Conservation (phyloP, 164 flowering plant species). For the Litsea cubeba region DNA sequence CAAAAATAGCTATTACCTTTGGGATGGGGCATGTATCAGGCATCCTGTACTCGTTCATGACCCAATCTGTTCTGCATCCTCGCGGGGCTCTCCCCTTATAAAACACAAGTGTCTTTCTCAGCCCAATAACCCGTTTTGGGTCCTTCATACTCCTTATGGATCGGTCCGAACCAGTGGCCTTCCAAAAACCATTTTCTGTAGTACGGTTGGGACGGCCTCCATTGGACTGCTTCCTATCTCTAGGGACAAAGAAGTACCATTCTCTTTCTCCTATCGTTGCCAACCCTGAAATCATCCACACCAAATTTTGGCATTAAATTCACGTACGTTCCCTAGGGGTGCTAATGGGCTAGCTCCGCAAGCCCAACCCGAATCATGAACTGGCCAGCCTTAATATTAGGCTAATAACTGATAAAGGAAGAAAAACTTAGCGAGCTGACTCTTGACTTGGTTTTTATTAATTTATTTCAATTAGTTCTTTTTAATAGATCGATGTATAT, state of each 20-base stretch:
- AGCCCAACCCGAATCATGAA: too few species aligned
- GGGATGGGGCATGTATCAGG: slow-evolving; percentile 18
- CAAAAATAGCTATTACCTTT: slow-evolving; percentile 18
- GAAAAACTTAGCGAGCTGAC: too few species aligned
- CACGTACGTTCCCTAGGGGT: background rate
- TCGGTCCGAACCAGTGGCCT: slow-evolving; percentile 93
- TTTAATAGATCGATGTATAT: too few species aligned
- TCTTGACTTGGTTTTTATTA: too few species aligned
- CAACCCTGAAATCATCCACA: slow-evolving; percentile 38
- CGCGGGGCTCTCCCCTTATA: slow-evolving; percentile 81
- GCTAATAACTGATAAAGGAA: too few species aligned
- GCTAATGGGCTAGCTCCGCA: too few species aligned
- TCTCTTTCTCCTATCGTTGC: slow-evolving; percentile 89
- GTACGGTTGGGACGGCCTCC: slow-evolving; percentile 94
- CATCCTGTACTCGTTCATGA: slow-evolving; percentile 79
- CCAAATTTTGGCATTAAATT: background rate
- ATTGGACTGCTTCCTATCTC: slow-evolving; percentile 66
- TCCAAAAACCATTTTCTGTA: slow-evolving; percentile 83
- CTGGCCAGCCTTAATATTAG: too few species aligned
- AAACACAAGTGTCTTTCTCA: slow-evolving; percentile 85
- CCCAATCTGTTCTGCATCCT: slow-evolving; percentile 87
- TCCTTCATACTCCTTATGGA: slow-evolving; percentile 48
- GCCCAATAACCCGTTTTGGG: slow-evolving; percentile 57
- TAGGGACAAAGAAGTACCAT: slow-evolving; percentile 93
- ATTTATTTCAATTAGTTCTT: too few species aligned